Percentiles rank a stretch among this genome's conserved stretches.
Evolutionary conservation across 176 grass and related monocot species (phyloP).

Genomic region (Cenchrus fungigraminus): DNA sequence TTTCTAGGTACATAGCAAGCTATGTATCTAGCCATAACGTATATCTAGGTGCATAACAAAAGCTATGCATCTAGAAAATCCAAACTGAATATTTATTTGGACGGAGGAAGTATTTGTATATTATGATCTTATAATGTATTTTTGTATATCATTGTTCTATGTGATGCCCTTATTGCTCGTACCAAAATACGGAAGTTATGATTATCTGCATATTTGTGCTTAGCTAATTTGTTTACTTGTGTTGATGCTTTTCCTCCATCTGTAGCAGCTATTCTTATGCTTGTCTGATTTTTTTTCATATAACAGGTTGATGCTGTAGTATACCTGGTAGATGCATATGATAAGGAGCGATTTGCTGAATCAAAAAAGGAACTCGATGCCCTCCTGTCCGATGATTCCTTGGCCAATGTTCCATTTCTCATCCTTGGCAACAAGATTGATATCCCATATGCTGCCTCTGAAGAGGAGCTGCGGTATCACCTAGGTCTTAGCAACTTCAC

Average conservation of each 20-base stretch:
- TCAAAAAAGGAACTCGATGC: conserved; percentile 79
- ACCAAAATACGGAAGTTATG: background rate
- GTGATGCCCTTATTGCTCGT: background rate
- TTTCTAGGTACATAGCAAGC: too few relatives aligned
- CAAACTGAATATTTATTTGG: too few relatives aligned
- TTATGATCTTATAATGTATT: background rate
- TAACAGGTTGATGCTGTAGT: conserved; percentile 82
- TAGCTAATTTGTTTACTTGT: background rate
- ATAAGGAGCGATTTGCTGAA: conserved; percentile 76
- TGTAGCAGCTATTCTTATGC: background rate
- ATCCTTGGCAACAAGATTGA: conserved; percentile 86
- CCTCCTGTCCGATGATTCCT: conserved; percentile 70
- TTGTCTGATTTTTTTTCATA: conserved; percentile 7
- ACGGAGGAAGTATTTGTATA: background rate
- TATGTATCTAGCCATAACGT: too few relatives aligned
- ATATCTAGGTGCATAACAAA: too few relatives aligned
- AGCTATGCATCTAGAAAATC: too few relatives aligned
- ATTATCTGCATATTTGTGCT: background rate
- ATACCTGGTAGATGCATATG: conserved; percentile 79
- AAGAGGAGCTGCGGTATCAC: conserved; percentile 78
- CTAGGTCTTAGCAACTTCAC: conserved; percentile 79
- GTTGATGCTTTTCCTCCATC: background rate
- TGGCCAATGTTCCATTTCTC: conserved; percentile 74
- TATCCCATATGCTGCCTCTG: conserved; percentile 76
- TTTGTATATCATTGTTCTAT: background rate